phyloP scores from a whole-genome alignment of 2,329 filamentous ascomycete species.

The Calonectria honghensis region DNA sequence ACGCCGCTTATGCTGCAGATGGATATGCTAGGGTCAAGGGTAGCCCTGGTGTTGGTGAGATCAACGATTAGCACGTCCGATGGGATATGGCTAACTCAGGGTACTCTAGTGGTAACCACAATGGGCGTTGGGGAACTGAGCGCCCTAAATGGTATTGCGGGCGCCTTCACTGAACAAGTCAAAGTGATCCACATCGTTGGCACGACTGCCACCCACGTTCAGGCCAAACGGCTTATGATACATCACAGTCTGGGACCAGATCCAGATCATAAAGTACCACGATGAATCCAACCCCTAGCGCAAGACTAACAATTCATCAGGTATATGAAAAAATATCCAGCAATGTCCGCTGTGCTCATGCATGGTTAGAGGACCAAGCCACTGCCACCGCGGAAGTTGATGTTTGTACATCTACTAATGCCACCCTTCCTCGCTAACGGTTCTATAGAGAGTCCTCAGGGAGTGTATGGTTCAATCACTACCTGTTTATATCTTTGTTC shows the following conservation, averaged over 20 bases:
- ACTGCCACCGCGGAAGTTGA: conserved; percentile 34
- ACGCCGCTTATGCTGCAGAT: conserved; percentile 43
- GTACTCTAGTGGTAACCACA: conserved; percentile 32
- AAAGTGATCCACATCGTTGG: conserved; percentile 41
- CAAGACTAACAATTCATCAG: not conserved
- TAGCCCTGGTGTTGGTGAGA: conserved; percentile 34
- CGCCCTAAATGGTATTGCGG: conserved; percentile 39
- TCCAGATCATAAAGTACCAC: conserved; percentile 35
- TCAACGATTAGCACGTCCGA: too few species aligned
- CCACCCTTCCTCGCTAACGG: not conserved
- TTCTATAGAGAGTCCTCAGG: conserved; percentile 23
- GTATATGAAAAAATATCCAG: conserved; percentile 38
- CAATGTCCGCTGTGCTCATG: conserved; percentile 35
- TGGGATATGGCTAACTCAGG: not conserved
- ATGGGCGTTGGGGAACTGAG: conserved; percentile 41
- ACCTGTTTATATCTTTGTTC: conserved; percentile 39
- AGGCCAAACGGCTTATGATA: conserved; percentile 38
- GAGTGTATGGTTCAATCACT: conserved; percentile 34
- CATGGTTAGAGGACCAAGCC: conserved; percentile 34
- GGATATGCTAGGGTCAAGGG: conserved; percentile 41
- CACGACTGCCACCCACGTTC: conserved; percentile 34
- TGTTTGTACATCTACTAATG: not conserved
- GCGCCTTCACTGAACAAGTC: conserved; percentile 40
- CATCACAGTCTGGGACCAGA: conserved; percentile 35
- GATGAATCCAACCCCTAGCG: not conserved